phyloP scores from a whole-genome alignment of 192 early-diverging fungal genomes.

The Entomortierella beljakovae region DNA sequence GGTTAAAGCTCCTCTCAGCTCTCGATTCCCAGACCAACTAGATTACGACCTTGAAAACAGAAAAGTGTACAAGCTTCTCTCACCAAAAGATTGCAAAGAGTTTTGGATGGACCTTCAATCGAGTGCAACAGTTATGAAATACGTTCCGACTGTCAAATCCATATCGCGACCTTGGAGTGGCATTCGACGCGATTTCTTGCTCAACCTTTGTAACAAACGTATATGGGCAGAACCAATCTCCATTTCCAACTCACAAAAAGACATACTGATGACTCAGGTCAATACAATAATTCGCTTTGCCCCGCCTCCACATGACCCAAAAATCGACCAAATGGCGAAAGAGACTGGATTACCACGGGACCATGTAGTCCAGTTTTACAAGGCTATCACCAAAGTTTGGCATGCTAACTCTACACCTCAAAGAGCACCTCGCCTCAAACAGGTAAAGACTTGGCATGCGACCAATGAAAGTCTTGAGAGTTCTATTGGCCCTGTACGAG shows the following conservation, averaged over 20 bases:
- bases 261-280: slow-evolving; percentile 23
- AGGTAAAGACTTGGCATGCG: background rate
- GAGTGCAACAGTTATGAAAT: slow-evolving; percentile 25
- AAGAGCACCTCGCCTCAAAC: slow-evolving; percentile 4
- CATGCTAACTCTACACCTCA: background rate
- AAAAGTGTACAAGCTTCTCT: slow-evolving; percentile 27
- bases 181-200: slow-evolving; percentile 28
- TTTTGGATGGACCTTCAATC: slow-evolving; percentile 51
- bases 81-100: slow-evolving; percentile 18
- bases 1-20: slow-evolving; percentile 25
- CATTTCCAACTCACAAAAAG: slow-evolving; percentile 10
- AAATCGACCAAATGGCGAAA: slow-evolving; percentile 8
- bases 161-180: slow-evolving; percentile 16
- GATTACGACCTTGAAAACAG: slow-evolving; percentile 10
- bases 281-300: slow-evolving; percentile 25
- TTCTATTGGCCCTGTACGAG: background rate
- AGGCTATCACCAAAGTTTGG: slow-evolving; percentile 21
- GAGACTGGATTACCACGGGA: slow-evolving; percentile 26
- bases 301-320: slow-evolving; percentile 15
- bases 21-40: slow-evolving; percentile 12
- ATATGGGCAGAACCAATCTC: slow-evolving; percentile 46
- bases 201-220: slow-evolving; percentile 33
- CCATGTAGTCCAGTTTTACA: slow-evolving; percentile 35
- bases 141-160: background rate
- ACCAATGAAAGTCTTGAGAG: background rate